Percentiles rank a stretch among this genome's conserved stretches.
phyloP scores from a whole-genome alignment of 768 basidiomycete genomes.

The Collybiopsis luxurians region DNA sequence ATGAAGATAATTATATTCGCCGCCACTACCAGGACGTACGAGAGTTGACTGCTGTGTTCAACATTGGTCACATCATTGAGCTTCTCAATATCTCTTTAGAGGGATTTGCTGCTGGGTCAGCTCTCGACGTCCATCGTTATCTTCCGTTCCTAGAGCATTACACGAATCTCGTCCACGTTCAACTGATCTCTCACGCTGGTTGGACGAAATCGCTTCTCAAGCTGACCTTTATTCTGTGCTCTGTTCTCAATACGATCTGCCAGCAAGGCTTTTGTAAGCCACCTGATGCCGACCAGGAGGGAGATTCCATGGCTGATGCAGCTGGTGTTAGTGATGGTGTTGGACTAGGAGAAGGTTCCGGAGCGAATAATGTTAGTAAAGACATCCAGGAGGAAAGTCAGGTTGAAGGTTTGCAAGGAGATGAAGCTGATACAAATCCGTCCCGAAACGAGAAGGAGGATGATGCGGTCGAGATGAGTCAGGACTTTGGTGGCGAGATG shows the following conservation, averaged over 20 bases:
- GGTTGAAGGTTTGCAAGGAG: conserved; percentile 86
- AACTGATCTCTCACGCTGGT: conserved; percentile 52
- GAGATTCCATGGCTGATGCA: conserved; percentile 45
- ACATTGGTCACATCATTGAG: conserved; percentile 39
- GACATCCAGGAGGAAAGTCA: conserved; percentile 97
- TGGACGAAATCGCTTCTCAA: conserved; percentile 86
- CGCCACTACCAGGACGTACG: conserved; percentile 42
- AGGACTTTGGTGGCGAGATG: conserved; percentile 85
- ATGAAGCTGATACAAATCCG: conserved; percentile 47
- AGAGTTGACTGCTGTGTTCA: conserved; percentile 46
- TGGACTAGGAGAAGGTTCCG: conserved; percentile 86
- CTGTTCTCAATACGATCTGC: conserved; percentile 69
- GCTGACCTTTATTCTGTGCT: conserved; percentile 73
- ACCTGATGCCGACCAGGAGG: conserved; percentile 61
- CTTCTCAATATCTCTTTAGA: conserved; percentile 38
- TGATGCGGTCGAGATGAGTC: conserved; percentile 87
- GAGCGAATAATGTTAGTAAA: conserved; percentile 85
- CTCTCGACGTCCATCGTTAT: conserved; percentile 39
- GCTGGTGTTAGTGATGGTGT: conserved; percentile 56
- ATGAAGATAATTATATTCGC: conserved; percentile 49
- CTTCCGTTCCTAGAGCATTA: conserved; percentile 78
- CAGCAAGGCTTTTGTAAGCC: conserved; percentile 94
- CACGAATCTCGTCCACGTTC: conserved; percentile 49
- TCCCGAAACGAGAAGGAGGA: conserved; percentile 50
- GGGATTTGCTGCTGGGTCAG: conserved; percentile 31